phyloP scores from a whole-genome alignment of 1,139 yeast species.

The Maudiozyma humilis region DNA sequence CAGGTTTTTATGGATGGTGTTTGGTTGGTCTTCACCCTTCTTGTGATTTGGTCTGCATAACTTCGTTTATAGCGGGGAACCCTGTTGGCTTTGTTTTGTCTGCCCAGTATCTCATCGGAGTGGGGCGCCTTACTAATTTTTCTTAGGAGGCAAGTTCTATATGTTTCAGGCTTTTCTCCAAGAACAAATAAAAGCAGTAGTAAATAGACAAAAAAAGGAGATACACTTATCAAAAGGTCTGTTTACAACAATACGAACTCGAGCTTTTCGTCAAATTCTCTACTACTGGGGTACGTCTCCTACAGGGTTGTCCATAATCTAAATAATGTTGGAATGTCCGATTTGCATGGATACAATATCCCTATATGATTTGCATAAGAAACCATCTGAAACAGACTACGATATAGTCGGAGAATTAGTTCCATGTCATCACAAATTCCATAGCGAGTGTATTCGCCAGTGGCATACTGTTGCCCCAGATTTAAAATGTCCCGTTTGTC shows the following conservation, averaged over 20 bases:
- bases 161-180: no score
- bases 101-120: background rate
- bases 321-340: conserved; percentile 32
- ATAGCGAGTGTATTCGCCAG: conserved; percentile 23
- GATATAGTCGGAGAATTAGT: conserved; percentile 18
- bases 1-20: background rate
- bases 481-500: conserved; percentile 26
- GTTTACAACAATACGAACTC: no score
- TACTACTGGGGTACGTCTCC: no score
- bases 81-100: background rate
- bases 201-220: background rate
- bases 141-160: no score
- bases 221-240: no score
- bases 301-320: no score
- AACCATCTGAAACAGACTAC: conserved; percentile 2
- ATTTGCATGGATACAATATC: conserved; percentile 24
- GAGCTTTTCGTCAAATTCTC: no score
- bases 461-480: conserved; percentile 27
- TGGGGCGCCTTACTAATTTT: background rate
- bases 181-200: no score
- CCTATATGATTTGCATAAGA: background rate
- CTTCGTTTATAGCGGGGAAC: no score
- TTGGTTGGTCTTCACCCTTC: background rate
- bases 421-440: conserved; percentile 27
- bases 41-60: no score